Evolutionary conservation across 2,329 filamentous ascomycete genomes (phyloP), one percentile per base, ranked within the genome.

Genomic region (Monosporascus sp.): DNA sequence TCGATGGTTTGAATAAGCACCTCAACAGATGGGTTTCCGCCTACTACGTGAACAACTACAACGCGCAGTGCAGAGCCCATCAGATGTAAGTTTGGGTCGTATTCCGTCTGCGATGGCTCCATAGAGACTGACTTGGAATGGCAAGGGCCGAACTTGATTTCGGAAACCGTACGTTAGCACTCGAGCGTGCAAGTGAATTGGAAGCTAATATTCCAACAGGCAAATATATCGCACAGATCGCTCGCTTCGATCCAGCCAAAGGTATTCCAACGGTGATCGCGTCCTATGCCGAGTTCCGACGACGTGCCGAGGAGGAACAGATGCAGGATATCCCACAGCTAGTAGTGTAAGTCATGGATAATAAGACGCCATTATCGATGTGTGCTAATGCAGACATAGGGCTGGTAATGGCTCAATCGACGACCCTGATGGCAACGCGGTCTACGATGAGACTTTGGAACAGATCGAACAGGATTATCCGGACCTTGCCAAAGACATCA

Each of bases 221-320:
- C 59, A 80, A 85, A 64, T 94, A 91, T 68, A 89, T 94, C 60
- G 79, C 87, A 6, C 89, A 94, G 66, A 82, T 93, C 25, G 88
- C 89, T 1, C 86, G 89, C 20, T 94, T 94, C 66, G 89, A 94
- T 60, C 89, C 89, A 0, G 84, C 88, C 47, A 94, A 93, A 72
- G 89, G 89, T 8, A 90, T 93, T 43, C 83, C 86, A 0, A 87
- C 89, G 50, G 87, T 91, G 7, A 80, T 94, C 53, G 83, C 88
- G 57, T 81, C 87, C 1, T 94, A 92, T 58, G 86, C 85, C 41
- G 83, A 87, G 62, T 87, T 93, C 66, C 81, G 86, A 45, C 77
- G 80, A 51, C 75, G 77, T 7, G 80, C 85, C 49, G 77, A 85
- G 51, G 74, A 80, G 53, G 70, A 77, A 14, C 72, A 74, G 36